Percentiles rank a stretch among this genome's conserved stretches.
Conservation (phyloP, 2,329 filamentous ascomycete species). For the Cordyceps fumosorosea region DNA sequence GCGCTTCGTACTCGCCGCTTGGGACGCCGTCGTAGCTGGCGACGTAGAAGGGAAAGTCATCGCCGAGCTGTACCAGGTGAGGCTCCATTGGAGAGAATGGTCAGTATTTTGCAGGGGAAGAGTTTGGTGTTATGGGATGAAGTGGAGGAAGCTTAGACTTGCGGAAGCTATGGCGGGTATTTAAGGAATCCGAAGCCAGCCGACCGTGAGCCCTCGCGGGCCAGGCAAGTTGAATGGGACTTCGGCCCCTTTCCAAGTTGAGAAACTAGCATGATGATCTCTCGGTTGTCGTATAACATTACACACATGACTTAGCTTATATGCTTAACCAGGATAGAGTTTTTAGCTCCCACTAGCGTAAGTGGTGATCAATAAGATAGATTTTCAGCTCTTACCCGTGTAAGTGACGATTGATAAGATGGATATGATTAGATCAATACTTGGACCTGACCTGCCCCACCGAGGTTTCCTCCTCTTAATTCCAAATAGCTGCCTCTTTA, state of each 20-base stretch:
- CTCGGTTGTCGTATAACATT: background rate
- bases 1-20: constrained; percentile 14
- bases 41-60: constrained; percentile 2
- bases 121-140: background rate
- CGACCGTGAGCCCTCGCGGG: background rate
- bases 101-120: background rate
- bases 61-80: background rate
- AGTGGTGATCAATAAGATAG: background rate
- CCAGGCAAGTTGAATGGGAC: background rate
- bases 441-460: background rate
- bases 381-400: background rate
- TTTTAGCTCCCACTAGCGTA: background rate
- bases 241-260: background rate
- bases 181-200: background rate
- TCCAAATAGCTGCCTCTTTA: too few species aligned
- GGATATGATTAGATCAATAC: background rate
- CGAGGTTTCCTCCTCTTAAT: too few species aligned
- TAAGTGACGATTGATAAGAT: background rate
- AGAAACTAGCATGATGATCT: background rate
- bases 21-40: constrained; percentile 5
- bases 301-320: background rate
- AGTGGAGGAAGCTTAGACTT: too few species aligned
- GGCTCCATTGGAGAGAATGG: background rate
- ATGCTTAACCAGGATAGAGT: too few species aligned
- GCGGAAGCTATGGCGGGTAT: background rate